Percentiles rank a stretch among this genome's conserved stretches.
phyloP scores from a whole-genome alignment of 2,329 filamentous ascomycete species.

The Talaromyces sp. region DNA sequence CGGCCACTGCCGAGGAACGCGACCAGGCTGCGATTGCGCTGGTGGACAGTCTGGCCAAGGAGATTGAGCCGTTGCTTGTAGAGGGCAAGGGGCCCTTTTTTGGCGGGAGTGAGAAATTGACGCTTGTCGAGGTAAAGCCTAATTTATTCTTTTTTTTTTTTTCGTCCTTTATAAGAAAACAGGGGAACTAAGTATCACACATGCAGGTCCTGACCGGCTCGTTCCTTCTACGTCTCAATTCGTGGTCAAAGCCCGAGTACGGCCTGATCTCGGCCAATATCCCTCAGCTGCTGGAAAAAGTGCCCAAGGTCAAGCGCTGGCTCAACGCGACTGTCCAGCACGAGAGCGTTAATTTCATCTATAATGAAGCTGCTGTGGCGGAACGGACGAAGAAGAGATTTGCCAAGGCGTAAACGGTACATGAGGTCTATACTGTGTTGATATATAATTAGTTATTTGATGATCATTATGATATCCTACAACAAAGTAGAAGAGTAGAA shows the following conservation, averaged over 20 bases:
- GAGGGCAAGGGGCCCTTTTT: constrained; percentile 52
- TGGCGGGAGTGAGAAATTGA: constrained; percentile 58
- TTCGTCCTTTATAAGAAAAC: no score
- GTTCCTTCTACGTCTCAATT: constrained; percentile 58
- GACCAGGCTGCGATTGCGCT: constrained; percentile 45
- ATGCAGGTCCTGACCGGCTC: constrained; percentile 62
- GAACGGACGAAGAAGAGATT: constrained; percentile 39
- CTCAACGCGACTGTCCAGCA: constrained; percentile 53
- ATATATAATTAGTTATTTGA: not conserved
- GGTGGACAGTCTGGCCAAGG: constrained; percentile 56
- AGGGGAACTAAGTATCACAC: not conserved
- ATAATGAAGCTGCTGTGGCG: constrained; percentile 47
- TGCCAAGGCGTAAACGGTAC: not conserved
- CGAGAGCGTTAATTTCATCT: constrained; percentile 62
- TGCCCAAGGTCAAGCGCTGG: constrained; percentile 67
- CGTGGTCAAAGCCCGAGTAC: constrained; percentile 50
- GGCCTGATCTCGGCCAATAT: constrained; percentile 41
- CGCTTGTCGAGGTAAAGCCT: constrained; percentile 75
- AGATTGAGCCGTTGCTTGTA: constrained; percentile 66
- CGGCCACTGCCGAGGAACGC: constrained; percentile 46
- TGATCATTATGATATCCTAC: not conserved
- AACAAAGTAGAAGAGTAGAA: not conserved
- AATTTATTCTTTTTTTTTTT: no score
- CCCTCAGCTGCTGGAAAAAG: constrained; percentile 44
- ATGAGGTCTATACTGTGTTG: not conserved